A percentile compares a stretch with the other conserved stretches of the same genome.
phyloP scores from a whole-genome alignment of 2,329 filamentous ascomycete species.

The Cladorrhinum sp. region DNA sequence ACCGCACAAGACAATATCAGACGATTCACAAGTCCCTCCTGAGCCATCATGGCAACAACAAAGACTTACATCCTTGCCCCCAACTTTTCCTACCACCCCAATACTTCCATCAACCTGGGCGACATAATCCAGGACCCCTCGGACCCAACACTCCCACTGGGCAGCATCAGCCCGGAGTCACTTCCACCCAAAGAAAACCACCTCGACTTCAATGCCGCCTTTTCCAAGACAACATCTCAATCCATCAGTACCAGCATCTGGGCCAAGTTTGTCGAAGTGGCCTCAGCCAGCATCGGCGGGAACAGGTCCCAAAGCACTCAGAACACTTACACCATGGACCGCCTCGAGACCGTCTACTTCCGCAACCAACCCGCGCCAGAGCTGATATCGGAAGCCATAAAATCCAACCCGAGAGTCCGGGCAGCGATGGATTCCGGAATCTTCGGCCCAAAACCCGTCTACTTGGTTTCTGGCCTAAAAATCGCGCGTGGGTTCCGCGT shows the following conservation, averaged over 20 bases:
- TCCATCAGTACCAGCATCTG: neutral
- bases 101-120: constrained; percentile 6
- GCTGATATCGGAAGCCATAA: neutral
- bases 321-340: neutral
- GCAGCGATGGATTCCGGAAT: neutral
- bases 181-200: constrained; percentile 1
- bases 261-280: constrained; percentile 3
- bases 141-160: constrained; percentile 3
- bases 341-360: constrained; percentile 5
- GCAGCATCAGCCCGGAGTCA: neutral
- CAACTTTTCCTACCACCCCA: constrained; percentile 10
- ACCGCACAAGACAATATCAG: too few species aligned
- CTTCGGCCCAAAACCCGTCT: neutral
- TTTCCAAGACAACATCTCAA: neutral
- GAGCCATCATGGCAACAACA: neutral
- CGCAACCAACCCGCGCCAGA: neutral
- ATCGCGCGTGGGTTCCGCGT: constrained; percentile 1
- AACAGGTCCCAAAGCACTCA: neutral
- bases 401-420: neutral
- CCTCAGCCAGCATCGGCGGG: constrained; percentile 1
- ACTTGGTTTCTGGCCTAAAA: constrained; percentile 8
- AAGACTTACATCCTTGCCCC: constrained; percentile 7
- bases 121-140: constrained; percentile 4
- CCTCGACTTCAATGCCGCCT: neutral
- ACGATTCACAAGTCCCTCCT: too few species aligned